These are phyloP conservation scores for Fibroporia radiculosa DNA, from an alignment of 768 basidiomycete species.

Conservation along the genomic window DNA sequence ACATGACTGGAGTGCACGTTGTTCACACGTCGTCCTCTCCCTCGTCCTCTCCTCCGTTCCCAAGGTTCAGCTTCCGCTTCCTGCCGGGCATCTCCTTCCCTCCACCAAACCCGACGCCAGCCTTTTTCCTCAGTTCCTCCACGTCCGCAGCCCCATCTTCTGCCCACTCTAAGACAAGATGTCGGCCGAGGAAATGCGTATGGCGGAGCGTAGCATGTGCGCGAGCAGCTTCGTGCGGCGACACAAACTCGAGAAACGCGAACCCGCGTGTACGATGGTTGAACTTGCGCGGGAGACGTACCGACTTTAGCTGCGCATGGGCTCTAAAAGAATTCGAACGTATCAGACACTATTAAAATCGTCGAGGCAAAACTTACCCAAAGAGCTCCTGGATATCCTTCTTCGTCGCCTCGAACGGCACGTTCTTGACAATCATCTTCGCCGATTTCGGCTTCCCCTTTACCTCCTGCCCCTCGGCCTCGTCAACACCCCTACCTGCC, in stretches of 20 bases:
- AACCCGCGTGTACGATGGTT: slow-evolving; percentile 87
- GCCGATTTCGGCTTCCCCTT: slow-evolving; percentile 51
- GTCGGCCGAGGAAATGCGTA: slow-evolving; percentile 92
- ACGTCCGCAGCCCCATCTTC: slow-evolving; percentile 66
- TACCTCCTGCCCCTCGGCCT: slow-evolving; percentile 32
- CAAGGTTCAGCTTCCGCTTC: slow-evolving; percentile 60
- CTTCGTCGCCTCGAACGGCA: slow-evolving; percentile 93
- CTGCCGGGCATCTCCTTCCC: slow-evolving; percentile 64
- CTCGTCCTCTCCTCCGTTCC: slow-evolving; percentile 24
- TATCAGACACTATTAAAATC: not conserved
- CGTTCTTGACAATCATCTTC: slow-evolving; percentile 97
- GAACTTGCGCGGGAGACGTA: slow-evolving; percentile 88
- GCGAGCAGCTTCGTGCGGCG: slow-evolving; percentile 82
- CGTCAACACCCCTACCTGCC: slow-evolving; percentile 71
- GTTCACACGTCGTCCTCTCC: slow-evolving; percentile 17
- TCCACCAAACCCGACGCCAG: slow-evolving; percentile 67
- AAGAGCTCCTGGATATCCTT: slow-evolving; percentile 89
- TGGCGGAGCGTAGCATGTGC: slow-evolving; percentile 83
- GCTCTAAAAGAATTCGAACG: slow-evolving; percentile 37
- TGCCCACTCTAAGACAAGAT: slow-evolving; percentile 94
- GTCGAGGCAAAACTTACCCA: slow-evolving; percentile 39
- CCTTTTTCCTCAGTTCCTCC: slow-evolving; percentile 69
- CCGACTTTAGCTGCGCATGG: slow-evolving; percentile 90
- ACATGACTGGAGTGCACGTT: too few relatives aligned
- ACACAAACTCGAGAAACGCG: slow-evolving; percentile 92